Evolutionary conservation across 2,329 filamentous ascomycete species (phyloP), one percentile per base, ranked within the genome.

Genomic region (Penicillium sp.): DNA sequence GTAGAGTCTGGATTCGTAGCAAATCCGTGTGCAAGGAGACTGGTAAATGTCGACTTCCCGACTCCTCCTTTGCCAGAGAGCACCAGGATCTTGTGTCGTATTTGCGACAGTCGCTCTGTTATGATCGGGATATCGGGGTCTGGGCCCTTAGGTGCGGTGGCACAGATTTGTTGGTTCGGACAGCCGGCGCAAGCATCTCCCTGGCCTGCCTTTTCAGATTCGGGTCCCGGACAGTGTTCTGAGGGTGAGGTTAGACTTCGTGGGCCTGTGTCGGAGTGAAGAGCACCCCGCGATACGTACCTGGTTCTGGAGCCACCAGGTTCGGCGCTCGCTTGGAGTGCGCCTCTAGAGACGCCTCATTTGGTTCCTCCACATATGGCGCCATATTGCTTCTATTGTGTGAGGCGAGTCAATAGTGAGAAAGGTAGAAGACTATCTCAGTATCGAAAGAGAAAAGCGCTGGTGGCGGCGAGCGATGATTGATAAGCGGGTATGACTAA

Each of bases 41-140:
- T 89, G 3, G 90, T 93, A 70, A 97, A 96, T 0, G 94, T 97
- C 63, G 89, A 94, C 77, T 99, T 99, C 7, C 94, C 94, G 1
- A 99, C 94, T 43, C 94, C 94, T 58, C 94, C 94, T 80, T 97
- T 99, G 58, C 94, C 94, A 48, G 89, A 93, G 4, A 99, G 82
- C 5, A 99, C 87, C 48, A 99, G 83, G 53, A 99, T 89, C 76
- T 97, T 97, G 78, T 97, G 93, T 66, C 86, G 86, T 59, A 99
- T 89, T 48, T 85, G 85, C 10, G 87, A 82, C 3, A 99, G 86
- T 3, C 93, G 90, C 52, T 88, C 84, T 14, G 92, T 89, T 66
- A 99, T 97, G 62, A 94, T 74, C 3, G 92, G 87, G 42, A 97
- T 90, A 73, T 99, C 94, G 0, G 93, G 93, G 71, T 99, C 94